Conservation (phyloP, 768 basidiomycete species). For the Mycena rebaudengoi region DNA sequence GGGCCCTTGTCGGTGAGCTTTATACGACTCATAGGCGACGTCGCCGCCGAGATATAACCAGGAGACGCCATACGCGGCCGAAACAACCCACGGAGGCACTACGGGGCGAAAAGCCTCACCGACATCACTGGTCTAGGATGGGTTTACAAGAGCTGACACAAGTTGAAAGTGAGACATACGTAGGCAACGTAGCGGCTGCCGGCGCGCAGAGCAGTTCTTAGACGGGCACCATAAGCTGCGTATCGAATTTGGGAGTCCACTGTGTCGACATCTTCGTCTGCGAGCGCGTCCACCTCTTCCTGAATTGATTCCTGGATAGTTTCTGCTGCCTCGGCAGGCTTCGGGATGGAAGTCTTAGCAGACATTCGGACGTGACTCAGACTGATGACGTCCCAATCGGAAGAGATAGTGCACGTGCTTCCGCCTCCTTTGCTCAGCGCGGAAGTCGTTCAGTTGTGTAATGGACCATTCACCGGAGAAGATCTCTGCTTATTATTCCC, state of each 20-base stretch:
- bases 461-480: too few relatives aligned
- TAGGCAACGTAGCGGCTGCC: slow-evolving; percentile 80
- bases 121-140: slow-evolving; percentile 74
- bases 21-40: slow-evolving; percentile 84
- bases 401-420: too few relatives aligned
- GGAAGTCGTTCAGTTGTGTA: too few relatives aligned
- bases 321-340: slow-evolving; percentile 35
- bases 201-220: slow-evolving; percentile 79
- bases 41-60: slow-evolving; percentile 86
- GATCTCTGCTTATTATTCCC: slow-evolving; percentile 93
- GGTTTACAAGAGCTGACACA: slow-evolving; percentile 21
- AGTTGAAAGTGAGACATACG: slow-evolving; percentile 48
- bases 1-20: slow-evolving; percentile 74
- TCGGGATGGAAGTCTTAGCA: slow-evolving; percentile 38
- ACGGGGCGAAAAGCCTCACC: slow-evolving; percentile 88
- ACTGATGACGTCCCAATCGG: too few relatives aligned
- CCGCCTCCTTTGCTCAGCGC: too few relatives aligned
- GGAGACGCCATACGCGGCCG: slow-evolving; percentile 81
- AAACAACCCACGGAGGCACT: slow-evolving; percentile 74
- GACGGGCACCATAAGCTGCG: slow-evolving; percentile 79
- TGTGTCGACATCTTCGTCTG: slow-evolving; percentile 69
- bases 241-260: slow-evolving; percentile 76
- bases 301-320: slow-evolving; percentile 51
- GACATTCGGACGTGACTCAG: slow-evolving; percentile 11
- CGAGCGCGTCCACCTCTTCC: slow-evolving; percentile 62